Evolutionary conservation across 257 asterid genomes (phyloP).

Genomic region (Solanum corneliomulleri): DNA sequence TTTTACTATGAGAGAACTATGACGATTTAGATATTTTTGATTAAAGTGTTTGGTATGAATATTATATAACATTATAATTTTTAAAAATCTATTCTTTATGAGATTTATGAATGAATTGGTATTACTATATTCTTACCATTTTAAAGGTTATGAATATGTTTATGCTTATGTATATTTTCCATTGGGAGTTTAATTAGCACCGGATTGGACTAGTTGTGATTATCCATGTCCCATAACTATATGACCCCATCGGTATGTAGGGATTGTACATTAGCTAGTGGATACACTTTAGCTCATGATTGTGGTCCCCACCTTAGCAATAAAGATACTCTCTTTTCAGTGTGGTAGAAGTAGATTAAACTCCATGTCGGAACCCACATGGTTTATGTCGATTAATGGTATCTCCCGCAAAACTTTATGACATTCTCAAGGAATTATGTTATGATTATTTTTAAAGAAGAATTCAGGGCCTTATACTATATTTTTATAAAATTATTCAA

Average conservation of each 20-base stretch:
- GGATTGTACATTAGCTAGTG: not conserved
- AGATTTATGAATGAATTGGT: no score
- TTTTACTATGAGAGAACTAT: not conserved
- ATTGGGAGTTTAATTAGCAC: no score
- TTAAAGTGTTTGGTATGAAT: not conserved
- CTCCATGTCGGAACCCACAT: not conserved
- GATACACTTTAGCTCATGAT: not conserved
- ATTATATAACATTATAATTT: no score
- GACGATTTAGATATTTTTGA: not conserved
- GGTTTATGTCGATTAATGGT: no score
- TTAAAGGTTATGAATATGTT: no score
- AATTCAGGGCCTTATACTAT: not conserved
- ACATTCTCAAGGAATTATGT: not conserved
- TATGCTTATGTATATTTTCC: no score
- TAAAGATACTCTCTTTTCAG: no score
- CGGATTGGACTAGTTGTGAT: no score
- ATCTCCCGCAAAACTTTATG: not conserved
- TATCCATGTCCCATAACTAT: no score
- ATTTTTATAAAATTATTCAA: no score
- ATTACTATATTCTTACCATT: no score
- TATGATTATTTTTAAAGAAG: not conserved
- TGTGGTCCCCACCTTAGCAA: not conserved
- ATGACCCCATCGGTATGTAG: not conserved
- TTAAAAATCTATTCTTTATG: not conserved
- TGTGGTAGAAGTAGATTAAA: not conserved